Evolutionary conservation across 257 asterid species (phyloP), one percentile per base, ranked within the genome.

Genomic region (Galeopsis tetrahit): DNA sequence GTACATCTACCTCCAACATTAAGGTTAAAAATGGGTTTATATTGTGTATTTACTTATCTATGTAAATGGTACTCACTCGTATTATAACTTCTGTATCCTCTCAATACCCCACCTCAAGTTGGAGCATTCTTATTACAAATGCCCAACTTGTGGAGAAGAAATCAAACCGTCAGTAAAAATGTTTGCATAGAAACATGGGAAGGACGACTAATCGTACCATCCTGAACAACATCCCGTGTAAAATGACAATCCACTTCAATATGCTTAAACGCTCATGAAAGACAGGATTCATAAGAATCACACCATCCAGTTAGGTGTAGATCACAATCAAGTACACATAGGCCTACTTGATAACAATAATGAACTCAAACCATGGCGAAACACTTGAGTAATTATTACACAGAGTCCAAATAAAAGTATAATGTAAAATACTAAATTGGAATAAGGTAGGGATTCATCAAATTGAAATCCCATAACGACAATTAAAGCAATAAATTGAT

Each of bases 181-280:
- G 11, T 65, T 58, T 0, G 6, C 1, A 42, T 65, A 4, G 58
- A 4, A 7, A 43, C 57, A 10, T 42, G 28, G 1, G 70, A 65
- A 0, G 17, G 57, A 6, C 28, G 28, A 21, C 21, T 10, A 28
- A 65, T 65, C 4, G 48, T 1, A 17, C 57, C 70, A 3, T 65
- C 39, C 1, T 10, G 6, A 10, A 63, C 4, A 2, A 15, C 55
- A 42, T 56, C 33, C 2, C 36, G 68, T 7, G 59, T 33, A 58
- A 71, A 71, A 52, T 71, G 69, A 28, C 69, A 59, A 13, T 17
- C 70, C 3, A 62, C 62, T n/a, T 35, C 15, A n/a, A 36, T 55
- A 35, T 55, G 65, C 33, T 69, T 69, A 35, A 5, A 3, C 36
- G 65, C 6, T 69, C 68, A 21, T 70, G 43, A 6, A 70, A 70